Conservation (phyloP, 2,329 filamentous ascomycete species). For the Arthrocladium fulminans region DNA sequence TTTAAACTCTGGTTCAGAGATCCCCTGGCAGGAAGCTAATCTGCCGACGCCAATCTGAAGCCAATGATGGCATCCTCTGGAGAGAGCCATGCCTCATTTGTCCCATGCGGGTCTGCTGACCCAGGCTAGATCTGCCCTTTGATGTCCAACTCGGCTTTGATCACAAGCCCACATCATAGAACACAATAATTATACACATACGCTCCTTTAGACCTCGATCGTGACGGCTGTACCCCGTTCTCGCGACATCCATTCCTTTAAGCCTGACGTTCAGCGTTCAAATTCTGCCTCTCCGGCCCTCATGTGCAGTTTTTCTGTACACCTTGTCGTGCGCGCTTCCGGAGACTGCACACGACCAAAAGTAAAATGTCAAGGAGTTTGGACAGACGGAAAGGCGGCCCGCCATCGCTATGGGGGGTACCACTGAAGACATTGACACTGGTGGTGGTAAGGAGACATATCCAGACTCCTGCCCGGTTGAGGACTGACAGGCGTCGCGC, state of each 20-base stretch:
- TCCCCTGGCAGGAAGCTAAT: too few relatives aligned
- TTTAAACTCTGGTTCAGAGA: too few relatives aligned
- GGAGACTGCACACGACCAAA: neutral
- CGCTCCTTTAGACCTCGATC: conserved; percentile 3
- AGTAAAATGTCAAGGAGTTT: neutral
- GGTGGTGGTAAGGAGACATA: conserved; percentile 30
- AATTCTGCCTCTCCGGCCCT: neutral
- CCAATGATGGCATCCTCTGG: conserved; percentile 1
- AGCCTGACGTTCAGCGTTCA: neutral
- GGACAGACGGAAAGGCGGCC: conserved; percentile 8
- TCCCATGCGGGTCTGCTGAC: conserved; percentile 7
- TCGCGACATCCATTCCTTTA: neutral
- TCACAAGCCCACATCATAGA: conserved; percentile 7
- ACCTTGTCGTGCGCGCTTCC: neutral
- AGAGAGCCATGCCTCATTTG: neutral
- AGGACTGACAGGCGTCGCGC: conserved; percentile 13
- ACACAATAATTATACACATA: conserved; percentile 10
- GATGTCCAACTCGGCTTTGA: conserved; percentile 1
- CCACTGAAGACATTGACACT: conserved; percentile 30
- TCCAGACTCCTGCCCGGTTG: neutral
- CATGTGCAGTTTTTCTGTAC: neutral
- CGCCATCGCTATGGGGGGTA: conserved; percentile 27
- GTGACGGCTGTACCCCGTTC: neutral
- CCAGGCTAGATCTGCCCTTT: neutral
- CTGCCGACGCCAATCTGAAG: neutral